phyloP scores from a whole-genome alignment of 2,329 filamentous ascomycete genomes.

The Colletotrichum tabaci region DNA sequence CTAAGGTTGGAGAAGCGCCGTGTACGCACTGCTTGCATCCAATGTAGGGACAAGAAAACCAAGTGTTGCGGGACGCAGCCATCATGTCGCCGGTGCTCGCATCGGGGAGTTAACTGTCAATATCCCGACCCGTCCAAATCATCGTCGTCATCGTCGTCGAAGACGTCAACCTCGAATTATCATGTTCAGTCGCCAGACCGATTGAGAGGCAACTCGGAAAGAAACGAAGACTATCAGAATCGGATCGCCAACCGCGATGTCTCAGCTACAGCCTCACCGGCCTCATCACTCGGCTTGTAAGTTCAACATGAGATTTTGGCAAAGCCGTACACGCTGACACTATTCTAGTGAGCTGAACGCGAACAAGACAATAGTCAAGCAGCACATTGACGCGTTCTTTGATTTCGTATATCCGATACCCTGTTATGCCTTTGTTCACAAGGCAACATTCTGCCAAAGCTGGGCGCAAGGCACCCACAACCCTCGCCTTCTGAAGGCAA shows the following conservation, averaged over 20 bases:
- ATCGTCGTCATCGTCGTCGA: background rate
- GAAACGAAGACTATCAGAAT: background rate
- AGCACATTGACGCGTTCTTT: constrained; percentile 40
- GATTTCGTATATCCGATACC: constrained; percentile 38
- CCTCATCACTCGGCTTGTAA: constrained; percentile 22
- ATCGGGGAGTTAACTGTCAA: constrained; percentile 25
- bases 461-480: constrained; percentile 34
- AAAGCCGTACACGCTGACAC: background rate
- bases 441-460: constrained; percentile 36
- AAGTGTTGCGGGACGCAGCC: constrained; percentile 37
- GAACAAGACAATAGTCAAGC: constrained; percentile 34
- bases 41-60: constrained; percentile 36
- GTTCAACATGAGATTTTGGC: background rate
- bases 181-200: background rate
- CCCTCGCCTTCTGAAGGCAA: constrained; percentile 32
- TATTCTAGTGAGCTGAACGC: constrained; percentile 17
- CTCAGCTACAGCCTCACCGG: constrained; percentile 12
- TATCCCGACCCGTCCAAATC: constrained; percentile 21
- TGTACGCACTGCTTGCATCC: constrained; percentile 35
- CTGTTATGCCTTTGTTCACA: constrained; percentile 36
- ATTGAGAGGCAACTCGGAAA: background rate
- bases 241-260: background rate
- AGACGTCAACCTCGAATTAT: background rate
- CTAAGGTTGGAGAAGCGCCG: constrained; percentile 34
- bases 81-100: constrained; percentile 23